Conservation (phyloP, 352 stramenopile species). For the Sclerospora graminicola region DNA sequence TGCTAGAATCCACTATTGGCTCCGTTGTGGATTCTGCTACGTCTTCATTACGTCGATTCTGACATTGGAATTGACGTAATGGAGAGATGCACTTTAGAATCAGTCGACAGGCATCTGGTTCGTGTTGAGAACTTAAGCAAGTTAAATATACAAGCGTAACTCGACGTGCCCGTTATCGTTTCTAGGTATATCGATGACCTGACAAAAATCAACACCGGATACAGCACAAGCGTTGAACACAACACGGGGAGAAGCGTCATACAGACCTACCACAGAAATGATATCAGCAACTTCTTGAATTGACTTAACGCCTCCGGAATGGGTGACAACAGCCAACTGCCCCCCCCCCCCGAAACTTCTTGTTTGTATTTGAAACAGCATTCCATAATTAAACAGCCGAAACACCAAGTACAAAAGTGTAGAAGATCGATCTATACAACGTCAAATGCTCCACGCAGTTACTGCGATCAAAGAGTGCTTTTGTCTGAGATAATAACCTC, state of each 20-base stretch:
- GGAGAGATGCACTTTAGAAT: no score
- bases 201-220: neutral
- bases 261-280: constrained; percentile 26
- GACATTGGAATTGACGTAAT: no score
- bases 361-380: constrained; percentile 5
- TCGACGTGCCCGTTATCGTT: constrained; percentile 1
- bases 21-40: no score
- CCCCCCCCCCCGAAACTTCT: constrained; percentile 1
- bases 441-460: neutral
- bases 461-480: no score
- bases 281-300: no score
- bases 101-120: no score
- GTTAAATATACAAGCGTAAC: no score
- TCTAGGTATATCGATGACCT: constrained; percentile 22
- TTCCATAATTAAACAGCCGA: constrained; percentile 24
- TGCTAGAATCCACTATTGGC: no score
- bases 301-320: constrained; percentile 19
- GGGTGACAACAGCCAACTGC: constrained; percentile 24
- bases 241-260: neutral
- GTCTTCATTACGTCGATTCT: no score
- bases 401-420: no score
- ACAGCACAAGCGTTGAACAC: constrained; percentile 1
- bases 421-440: constrained; percentile 20
- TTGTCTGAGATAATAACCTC: no score
- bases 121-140: no score